phyloP scores from a whole-genome alignment of 176 grass and related monocot genomes.

The Panicum miliaceum region DNA sequence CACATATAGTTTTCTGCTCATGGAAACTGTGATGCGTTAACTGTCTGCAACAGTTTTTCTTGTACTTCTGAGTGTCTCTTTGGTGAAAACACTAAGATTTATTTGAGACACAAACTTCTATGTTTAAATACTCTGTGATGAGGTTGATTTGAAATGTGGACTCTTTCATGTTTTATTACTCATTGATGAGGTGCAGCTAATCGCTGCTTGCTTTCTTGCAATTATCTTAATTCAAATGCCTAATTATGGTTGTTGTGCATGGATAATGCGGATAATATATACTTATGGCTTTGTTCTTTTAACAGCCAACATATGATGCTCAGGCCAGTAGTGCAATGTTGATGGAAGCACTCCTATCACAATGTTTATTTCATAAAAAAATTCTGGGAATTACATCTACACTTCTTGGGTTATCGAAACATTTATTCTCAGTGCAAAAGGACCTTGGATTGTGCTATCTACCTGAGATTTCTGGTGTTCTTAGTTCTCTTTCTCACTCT shows the following conservation, averaged over 20 bases:
- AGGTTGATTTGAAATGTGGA: slow-evolving; percentile 11
- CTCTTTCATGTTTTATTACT: slow-evolving; percentile 26
- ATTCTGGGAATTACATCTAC: slow-evolving; percentile 55
- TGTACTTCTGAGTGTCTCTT: neutral
- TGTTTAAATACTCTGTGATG: slow-evolving; percentile 22
- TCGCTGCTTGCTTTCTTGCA: slow-evolving; percentile 14
- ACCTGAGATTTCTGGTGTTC: slow-evolving; percentile 58
- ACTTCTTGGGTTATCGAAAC: slow-evolving; percentile 69
- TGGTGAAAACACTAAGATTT: slow-evolving; percentile 12
- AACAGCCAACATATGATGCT: slow-evolving; percentile 55
- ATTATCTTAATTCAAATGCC: slow-evolving; percentile 16
- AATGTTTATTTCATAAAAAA: slow-evolving; percentile 60
- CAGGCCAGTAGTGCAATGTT: slow-evolving; percentile 57
- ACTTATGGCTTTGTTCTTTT: slow-evolving; percentile 47
- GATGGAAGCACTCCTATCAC: slow-evolving; percentile 67
- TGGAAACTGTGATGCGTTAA: neutral
- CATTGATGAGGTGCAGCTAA: slow-evolving; percentile 17
- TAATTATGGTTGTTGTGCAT: slow-evolving; percentile 34
- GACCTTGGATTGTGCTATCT: slow-evolving; percentile 65
- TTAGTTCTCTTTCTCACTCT: slow-evolving; percentile 67
- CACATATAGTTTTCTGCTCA: neutral
- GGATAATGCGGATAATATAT: slow-evolving; percentile 3
- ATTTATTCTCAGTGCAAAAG: slow-evolving; percentile 72
- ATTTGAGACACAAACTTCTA: slow-evolving; percentile 18
- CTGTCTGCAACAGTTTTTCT: neutral